phyloP scores from a whole-genome alignment of 257 asterid genomes.

The Nicotiana paniculata region DNA sequence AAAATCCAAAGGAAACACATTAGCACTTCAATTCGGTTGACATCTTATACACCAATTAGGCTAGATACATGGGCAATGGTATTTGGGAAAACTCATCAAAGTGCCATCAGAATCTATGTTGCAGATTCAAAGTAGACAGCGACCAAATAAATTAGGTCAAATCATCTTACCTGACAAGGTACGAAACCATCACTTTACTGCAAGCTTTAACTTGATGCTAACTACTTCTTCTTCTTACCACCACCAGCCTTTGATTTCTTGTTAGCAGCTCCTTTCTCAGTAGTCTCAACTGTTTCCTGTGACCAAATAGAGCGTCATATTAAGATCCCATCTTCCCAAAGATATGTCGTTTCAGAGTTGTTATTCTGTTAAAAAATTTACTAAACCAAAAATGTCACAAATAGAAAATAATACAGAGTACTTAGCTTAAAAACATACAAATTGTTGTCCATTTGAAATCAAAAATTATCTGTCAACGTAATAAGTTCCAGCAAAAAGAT shows the following conservation, averaged over 20 bases:
- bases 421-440: background rate
- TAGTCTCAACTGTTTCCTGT: slow-evolving; percentile 59
- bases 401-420: background rate
- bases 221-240: slow-evolving; percentile 66
- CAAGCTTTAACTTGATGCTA: background rate
- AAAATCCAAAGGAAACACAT: background rate
- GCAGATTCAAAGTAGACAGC: background rate
- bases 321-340: background rate
- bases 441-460: background rate
- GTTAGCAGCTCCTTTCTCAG: slow-evolving; percentile 55
- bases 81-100: background rate
- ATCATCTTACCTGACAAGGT: background rate
- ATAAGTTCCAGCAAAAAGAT: background rate
- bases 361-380: background rate
- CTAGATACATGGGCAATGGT: background rate
- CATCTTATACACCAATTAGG: background rate
- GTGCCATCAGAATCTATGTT: background rate
- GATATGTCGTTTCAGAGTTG: background rate
- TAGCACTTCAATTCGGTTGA: background rate
- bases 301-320: slow-evolving; percentile 12
- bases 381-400: background rate
- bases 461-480: background rate
- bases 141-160: background rate
- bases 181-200: background rate
- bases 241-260: slow-evolving; percentile 59